These are phyloP conservation scores for Huiozyma naganishii DNA, from an alignment of 805 yeast species.

Conservation along the genomic window DNA sequence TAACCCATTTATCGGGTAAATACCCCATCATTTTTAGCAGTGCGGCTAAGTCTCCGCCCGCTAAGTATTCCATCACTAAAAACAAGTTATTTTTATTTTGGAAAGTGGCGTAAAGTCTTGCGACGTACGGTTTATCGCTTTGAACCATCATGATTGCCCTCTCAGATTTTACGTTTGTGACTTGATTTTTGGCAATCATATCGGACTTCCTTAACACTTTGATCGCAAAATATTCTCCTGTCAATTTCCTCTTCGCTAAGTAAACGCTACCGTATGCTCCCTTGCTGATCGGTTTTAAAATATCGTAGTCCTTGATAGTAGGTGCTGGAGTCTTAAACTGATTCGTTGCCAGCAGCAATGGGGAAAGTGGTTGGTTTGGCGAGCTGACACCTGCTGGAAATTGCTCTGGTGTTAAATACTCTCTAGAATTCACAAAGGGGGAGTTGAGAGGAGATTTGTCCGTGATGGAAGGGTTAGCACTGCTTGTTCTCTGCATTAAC, in stretches of 20 bases:
- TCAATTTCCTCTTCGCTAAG: slow-evolving; percentile 67
- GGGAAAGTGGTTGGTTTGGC: slow-evolving; percentile 64
- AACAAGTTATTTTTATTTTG: slow-evolving; percentile 81
- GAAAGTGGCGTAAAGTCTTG: slow-evolving; percentile 76
- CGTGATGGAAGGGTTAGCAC: slow-evolving; percentile 2
- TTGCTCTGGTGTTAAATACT: slow-evolving; percentile 28
- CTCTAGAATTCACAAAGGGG: slow-evolving; percentile 44
- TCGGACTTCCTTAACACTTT: slow-evolving; percentile 86
- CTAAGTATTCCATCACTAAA: slow-evolving; percentile 90
- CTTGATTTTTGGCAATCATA: slow-evolving; percentile 96
- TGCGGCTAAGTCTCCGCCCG: slow-evolving; percentile 93
- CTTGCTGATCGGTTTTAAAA: slow-evolving; percentile 84
- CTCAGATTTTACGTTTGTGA: slow-evolving; percentile 87
- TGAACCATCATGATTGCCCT: slow-evolving; percentile 98
- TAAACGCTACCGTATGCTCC: slow-evolving; percentile 98
- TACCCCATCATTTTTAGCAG: slow-evolving; percentile 72
- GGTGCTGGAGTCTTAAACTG: slow-evolving; percentile 48
- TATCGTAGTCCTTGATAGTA: slow-evolving; percentile 77
- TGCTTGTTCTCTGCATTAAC: slow-evolving; percentile 3
- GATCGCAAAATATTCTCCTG: slow-evolving; percentile 93
- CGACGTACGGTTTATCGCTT: slow-evolving; percentile 86
- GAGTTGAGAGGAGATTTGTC: slow-evolving; percentile 44
- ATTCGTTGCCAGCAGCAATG: slow-evolving; percentile 59
- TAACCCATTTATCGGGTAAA: slow-evolving; percentile 79
- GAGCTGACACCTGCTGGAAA: slow-evolving; percentile 15